A percentile compares a stretch with the other conserved stretches of the same genome.
These are phyloP conservation scores for Kingdonia uniflora DNA, from an alignment of 164 flowering plant genomes.

Conservation along the genomic window DNA sequence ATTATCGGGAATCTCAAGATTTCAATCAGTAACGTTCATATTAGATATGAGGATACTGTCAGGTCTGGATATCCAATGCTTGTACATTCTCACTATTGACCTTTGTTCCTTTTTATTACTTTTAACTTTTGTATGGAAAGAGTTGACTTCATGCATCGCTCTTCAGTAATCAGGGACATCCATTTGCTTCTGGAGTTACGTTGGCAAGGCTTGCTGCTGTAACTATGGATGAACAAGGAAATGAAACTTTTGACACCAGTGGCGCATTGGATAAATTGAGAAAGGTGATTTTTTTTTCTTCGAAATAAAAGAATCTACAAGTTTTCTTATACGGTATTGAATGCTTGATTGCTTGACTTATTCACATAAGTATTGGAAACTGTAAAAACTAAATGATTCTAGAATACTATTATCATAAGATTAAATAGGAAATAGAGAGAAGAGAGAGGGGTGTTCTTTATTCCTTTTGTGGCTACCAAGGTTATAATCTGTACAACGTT, in stretches of 20 bases:
- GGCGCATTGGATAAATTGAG: conserved; percentile 90
- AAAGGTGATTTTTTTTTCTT: conserved; percentile 52
- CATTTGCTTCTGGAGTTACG: conserved; percentile 82
- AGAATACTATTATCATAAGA: too few relatives aligned
- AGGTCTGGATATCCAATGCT: conserved; percentile 37
- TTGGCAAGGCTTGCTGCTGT: conserved; percentile 97
- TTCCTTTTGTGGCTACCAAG: too few relatives aligned
- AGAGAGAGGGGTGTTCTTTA: too few relatives aligned
- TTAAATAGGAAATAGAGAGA: too few relatives aligned
- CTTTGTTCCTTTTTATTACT: neutral
- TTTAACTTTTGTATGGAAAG: neutral
- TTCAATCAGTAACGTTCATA: conserved; percentile 89
- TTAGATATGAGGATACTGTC: conserved; percentile 86
- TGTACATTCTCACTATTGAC: neutral
- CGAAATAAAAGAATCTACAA: neutral
- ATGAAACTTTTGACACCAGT: conserved; percentile 98
- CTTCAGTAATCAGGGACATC: conserved; percentile 81
- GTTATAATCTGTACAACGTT: too few relatives aligned
- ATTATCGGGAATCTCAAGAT: conserved; percentile 95
- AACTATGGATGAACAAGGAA: conserved; percentile 91
- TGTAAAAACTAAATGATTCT: too few relatives aligned
- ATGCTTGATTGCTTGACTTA: too few relatives aligned
- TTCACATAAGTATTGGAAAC: too few relatives aligned
- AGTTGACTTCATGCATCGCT: conserved; percentile 6
- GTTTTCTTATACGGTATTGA: neutral